These are phyloP conservation scores for Phytophthora tentaculata DNA, from an alignment of 352 stramenopile genomes.

Conservation along the genomic window DNA sequence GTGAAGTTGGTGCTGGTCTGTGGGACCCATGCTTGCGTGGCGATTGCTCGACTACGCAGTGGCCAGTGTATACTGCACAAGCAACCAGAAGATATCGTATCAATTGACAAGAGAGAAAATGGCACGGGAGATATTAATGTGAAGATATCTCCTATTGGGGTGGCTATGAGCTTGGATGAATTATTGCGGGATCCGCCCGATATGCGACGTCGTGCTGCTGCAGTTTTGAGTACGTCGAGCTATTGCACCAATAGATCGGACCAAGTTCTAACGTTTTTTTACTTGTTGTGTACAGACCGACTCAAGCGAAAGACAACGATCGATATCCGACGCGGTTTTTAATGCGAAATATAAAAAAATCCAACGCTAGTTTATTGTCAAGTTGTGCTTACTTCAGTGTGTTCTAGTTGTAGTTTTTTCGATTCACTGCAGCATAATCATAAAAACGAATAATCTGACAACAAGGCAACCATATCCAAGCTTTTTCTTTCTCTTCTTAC, in stretches of 20 bases:
- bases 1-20: constrained; percentile 62
- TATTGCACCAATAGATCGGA: background rate
- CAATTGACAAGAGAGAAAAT: constrained; percentile 7
- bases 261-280: background rate
- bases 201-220: constrained; percentile 31
- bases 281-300: constrained; percentile 23
- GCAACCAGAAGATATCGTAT: constrained; percentile 6
- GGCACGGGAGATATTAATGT: background rate
- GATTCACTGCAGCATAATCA: no score
- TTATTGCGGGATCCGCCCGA: constrained; percentile 41
- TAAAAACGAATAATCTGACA: no score
- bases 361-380: no score
- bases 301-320: constrained; percentile 51
- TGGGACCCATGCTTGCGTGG: constrained; percentile 43
- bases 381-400: no score
- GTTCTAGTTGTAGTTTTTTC: no score
- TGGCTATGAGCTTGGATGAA: constrained; percentile 23
- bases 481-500: no score
- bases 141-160: background rate
- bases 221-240: constrained; percentile 32
- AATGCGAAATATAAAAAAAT: constrained; percentile 3
- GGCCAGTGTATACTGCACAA: constrained; percentile 51
- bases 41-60: constrained; percentile 41
- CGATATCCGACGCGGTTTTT: constrained; percentile 54
- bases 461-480: no score